phyloP scores from a whole-genome alignment of 306 rosid genomes.

The cucumber (Cucumis sativus) region Cucumber_9930_V3 NC_026659.2:17348501-17349000 shows the following conservation, averaged over 20 bases:
- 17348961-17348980: constrained; percentile 9
- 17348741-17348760: background rate
- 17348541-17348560: background rate
- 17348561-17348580: background rate
- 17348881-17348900: background rate
- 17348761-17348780: background rate
- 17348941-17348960: background rate
- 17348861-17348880: background rate
- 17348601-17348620: background rate
- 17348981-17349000: constrained; percentile 61
- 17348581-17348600: background rate
- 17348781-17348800: background rate
- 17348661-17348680: background rate
- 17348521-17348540: background rate
- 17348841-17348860: background rate
- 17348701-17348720: background rate
- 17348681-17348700: background rate
- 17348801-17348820: background rate
- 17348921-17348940: background rate
- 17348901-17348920: background rate
- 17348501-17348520: constrained; percentile 10
- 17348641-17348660: background rate
- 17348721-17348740: background rate
- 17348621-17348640: background rate
- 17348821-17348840: background rate